Conservation (phyloP, 139 green algal genomes). For the Picochlorum costavermella region DNA sequence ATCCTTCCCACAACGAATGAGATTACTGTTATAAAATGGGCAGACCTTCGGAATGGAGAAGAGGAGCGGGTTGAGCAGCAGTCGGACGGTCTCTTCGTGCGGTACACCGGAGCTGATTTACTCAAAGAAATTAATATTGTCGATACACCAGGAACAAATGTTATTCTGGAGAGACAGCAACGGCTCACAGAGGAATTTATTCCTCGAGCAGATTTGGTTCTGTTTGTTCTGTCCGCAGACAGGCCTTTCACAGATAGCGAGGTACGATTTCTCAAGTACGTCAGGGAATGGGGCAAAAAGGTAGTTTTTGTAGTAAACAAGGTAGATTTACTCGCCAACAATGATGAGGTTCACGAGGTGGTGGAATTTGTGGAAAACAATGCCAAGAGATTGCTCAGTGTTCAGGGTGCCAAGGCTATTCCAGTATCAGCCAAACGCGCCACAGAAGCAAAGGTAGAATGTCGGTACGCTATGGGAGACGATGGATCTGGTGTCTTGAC, state of each 20-base stretch:
- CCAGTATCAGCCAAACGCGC: slow-evolving; percentile 47
- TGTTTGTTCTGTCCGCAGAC: slow-evolving; percentile 90
- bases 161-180: slow-evolving; percentile 95
- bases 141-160: slow-evolving; percentile 96
- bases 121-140: slow-evolving; percentile 84
- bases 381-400: slow-evolving; percentile 47
- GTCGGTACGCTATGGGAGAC: slow-evolving; percentile 16
- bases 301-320: slow-evolving; percentile 98
- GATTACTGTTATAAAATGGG: slow-evolving; percentile 82
- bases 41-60: slow-evolving; percentile 14
- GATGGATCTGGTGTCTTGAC: slow-evolving; percentile 28
- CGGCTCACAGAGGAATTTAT: slow-evolving; percentile 98
- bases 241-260: slow-evolving; percentile 88
- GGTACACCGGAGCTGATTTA: slow-evolving; percentile 65
- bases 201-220: slow-evolving; percentile 89
- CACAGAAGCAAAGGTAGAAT: slow-evolving; percentile 52
- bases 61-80: slow-evolving; percentile 31
- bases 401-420: slow-evolving; percentile 49
- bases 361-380: slow-evolving; percentile 69
- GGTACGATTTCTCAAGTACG: slow-evolving; percentile 81
- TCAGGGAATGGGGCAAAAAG: slow-evolving; percentile 94
- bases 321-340: slow-evolving; percentile 63
- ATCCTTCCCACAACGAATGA: slow-evolving; percentile 98
- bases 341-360: slow-evolving; percentile 64
- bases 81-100: slow-evolving; percentile 75